Conservation (phyloP, 176 grass and related monocot genomes). For the Carex kokanica region DNA sequence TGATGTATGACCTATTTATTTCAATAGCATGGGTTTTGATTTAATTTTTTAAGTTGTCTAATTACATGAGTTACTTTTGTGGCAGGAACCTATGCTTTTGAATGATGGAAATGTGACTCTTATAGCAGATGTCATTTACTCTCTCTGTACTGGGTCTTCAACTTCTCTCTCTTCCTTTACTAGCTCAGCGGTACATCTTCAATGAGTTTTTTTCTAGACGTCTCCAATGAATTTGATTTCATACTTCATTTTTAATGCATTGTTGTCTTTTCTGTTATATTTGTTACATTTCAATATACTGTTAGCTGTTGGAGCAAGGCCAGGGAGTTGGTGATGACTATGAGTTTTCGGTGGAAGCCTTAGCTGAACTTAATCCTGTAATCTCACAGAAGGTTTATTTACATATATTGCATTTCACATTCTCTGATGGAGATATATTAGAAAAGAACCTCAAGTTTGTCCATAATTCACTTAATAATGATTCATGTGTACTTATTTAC, state of each 20-base stretch:
- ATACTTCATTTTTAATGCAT: not conserved
- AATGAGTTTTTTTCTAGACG: not conserved
- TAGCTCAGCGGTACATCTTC: slow-evolving; percentile 43
- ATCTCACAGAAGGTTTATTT: slow-evolving; percentile 45
- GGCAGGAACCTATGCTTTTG: slow-evolving; percentile 60
- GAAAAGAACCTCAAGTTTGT: not conserved
- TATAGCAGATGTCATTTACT: slow-evolving; percentile 73
- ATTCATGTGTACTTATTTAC: slow-evolving; percentile 28
- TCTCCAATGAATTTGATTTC: not conserved
- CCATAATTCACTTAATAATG: not conserved
- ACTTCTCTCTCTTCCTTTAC: slow-evolving; percentile 52
- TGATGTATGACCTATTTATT: not conserved
- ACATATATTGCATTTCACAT: not conserved
- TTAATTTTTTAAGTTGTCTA: slow-evolving; percentile 4
- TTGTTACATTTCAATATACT: slow-evolving; percentile 21
- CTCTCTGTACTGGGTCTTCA: slow-evolving; percentile 67
- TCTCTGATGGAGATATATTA: not conserved
- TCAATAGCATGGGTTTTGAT: not conserved
- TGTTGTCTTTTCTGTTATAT: slow-evolving; percentile 13
- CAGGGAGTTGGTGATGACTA: slow-evolving; percentile 37
- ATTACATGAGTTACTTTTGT: slow-evolving; percentile 24
- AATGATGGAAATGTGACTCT: slow-evolving; percentile 66
- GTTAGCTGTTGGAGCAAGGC: slow-evolving; percentile 43
- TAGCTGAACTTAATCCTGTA: slow-evolving; percentile 60
- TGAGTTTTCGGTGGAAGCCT: slow-evolving; percentile 69